phyloP scores from a whole-genome alignment of 306 rosid genomes.

The Dryas alaskensis region DNA sequence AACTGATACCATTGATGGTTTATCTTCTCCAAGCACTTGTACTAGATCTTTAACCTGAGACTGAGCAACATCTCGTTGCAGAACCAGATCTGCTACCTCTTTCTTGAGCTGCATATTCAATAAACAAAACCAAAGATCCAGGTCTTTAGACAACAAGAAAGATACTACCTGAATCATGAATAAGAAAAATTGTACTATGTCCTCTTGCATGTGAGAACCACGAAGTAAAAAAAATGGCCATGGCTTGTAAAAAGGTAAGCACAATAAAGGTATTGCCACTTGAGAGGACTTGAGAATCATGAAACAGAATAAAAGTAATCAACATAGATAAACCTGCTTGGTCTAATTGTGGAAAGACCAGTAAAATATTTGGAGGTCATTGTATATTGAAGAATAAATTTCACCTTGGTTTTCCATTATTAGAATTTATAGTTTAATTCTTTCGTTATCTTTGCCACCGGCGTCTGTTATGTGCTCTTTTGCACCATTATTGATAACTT shows the following conservation, averaged over 20 bases:
- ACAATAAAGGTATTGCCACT: neutral
- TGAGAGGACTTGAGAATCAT: neutral
- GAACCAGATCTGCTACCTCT: conserved; percentile 56
- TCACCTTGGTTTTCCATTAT: neutral
- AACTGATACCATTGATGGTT: conserved; percentile 38
- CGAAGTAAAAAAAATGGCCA: neutral
- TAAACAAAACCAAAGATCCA: conserved; percentile 18
- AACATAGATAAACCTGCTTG: neutral
- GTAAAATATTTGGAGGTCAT: neutral
- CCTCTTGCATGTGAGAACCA: conserved; percentile 2
- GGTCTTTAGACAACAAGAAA: conserved; percentile 2
- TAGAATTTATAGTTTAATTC: neutral
- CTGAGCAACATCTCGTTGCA: conserved; percentile 71
- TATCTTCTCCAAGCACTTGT: conserved; percentile 51
- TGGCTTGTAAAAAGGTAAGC: neutral
- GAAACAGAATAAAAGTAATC: neutral
- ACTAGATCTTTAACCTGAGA: conserved; percentile 73
- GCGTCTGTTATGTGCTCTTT: neutral
- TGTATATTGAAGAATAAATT: neutral
- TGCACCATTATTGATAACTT: conserved; percentile 3
- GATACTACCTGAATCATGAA: conserved; percentile 3
- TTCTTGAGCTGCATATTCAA: conserved; percentile 65
- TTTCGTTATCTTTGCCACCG: neutral
- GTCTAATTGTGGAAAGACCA: neutral
- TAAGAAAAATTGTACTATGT: neutral